phyloP scores from a whole-genome alignment of 106 monocot species.

The Iris macrosiphon region DNA sequence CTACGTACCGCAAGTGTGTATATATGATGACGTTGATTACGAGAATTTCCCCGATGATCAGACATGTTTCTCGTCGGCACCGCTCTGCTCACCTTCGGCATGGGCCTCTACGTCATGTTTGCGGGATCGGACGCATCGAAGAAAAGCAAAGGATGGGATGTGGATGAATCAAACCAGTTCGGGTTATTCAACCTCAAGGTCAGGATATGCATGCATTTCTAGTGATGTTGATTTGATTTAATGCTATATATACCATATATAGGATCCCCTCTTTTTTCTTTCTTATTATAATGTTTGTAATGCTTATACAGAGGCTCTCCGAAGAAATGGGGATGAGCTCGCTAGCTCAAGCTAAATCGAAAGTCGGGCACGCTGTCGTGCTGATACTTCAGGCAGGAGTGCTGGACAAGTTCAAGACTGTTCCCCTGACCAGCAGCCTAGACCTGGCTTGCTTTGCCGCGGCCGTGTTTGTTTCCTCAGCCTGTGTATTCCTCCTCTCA shows the following conservation, averaged over 20 bases:
- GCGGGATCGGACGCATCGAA: conserved; percentile 2
- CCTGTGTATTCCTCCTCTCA: conserved; percentile 36
- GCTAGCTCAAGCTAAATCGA: conserved; percentile 34
- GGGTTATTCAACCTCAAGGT: conserved; percentile 34
- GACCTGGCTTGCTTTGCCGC: conserved; percentile 45
- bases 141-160: not conserved
- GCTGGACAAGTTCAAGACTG: conserved; percentile 42
- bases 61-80: conserved; percentile 46
- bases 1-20: too few relatives aligned
- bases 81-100: conserved; percentile 35
- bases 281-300: not conserved
- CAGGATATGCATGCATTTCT: not conserved
- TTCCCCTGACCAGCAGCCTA: conserved; percentile 19
- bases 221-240: not conserved
- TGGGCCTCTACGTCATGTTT: conserved; percentile 41
- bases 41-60: conserved; percentile 2
- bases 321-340: conserved; percentile 18
- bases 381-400: conserved; percentile 35
- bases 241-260: not conserved
- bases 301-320: conserved; percentile 23
- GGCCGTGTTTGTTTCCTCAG: conserved; percentile 30
- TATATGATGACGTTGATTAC: not conserved
- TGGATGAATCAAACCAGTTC: conserved; percentile 2
- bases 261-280: not conserved
- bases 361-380: conserved; percentile 34